Conservation (phyloP, 2,329 filamentous ascomycete species). For the Cryphonectria parasitica region DNA sequence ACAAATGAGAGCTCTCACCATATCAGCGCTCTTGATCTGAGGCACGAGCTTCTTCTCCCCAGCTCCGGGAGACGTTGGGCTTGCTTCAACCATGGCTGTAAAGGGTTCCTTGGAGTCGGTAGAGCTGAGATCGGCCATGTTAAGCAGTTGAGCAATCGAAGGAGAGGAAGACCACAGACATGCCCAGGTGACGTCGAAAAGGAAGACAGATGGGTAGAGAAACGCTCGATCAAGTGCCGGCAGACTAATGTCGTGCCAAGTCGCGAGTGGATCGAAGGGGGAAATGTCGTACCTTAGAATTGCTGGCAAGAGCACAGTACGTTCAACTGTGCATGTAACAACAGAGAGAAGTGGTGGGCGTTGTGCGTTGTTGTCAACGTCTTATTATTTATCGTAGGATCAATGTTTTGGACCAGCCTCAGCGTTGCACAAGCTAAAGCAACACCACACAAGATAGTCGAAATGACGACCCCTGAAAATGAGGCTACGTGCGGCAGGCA, state of each 20-base stretch:
- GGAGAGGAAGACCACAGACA: not conserved
- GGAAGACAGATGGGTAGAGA: not conserved
- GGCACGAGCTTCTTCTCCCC: conserved; percentile 78
- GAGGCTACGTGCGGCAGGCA: conserved; percentile 14
- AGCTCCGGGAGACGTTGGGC: conserved; percentile 50
- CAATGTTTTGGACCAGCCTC: not conserved
- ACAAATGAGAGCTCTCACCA: conserved; percentile 65
- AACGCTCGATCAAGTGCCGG: not conserved
- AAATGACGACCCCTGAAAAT: conserved; percentile 8
- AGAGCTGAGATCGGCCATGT: conserved; percentile 9
- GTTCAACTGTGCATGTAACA: not conserved
- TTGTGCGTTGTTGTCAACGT: not conserved
- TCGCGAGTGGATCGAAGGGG: conserved; percentile 4
- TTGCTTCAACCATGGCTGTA: conserved; percentile 26
- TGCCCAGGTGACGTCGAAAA: not conserved
- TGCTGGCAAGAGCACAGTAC: not conserved
- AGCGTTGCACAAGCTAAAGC: not conserved
- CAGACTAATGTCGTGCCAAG: conserved; percentile 1
- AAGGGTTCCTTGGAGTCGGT: not conserved
- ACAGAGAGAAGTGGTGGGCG: not conserved
- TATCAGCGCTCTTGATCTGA: conserved; percentile 97
- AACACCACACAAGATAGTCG: not conserved
- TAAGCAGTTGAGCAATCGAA: not conserved
- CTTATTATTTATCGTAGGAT: not conserved
- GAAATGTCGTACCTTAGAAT: conserved; percentile 4